Base-by-base conservation (phyloP, 805 yeast species). In the Sugiyamaella boreocaroliniensis region DNA sequence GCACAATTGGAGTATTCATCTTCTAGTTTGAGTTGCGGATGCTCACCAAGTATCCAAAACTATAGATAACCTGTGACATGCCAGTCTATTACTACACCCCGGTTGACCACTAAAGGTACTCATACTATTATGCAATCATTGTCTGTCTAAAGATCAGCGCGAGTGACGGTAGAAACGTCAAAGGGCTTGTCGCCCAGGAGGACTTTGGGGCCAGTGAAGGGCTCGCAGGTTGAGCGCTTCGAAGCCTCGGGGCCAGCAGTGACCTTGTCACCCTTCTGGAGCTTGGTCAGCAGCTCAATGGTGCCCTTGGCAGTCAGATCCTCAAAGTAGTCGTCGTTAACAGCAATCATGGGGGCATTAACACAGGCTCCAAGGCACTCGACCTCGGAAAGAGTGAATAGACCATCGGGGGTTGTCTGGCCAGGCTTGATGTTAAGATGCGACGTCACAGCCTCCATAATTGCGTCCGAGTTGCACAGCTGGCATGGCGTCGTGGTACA, bases 361-460 rank as follows among this genome's bases (percentile, higher is more conserved):
- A 87, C 89, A 76, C 96, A 87, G 2, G 96, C 96, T 54, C 96
- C 96, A 48, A 86, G 79, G 71, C 96, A 87, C 72, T 87, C 96
- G 57, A 87, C 95, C 69, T 87, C 96, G 63, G 86, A 87, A 57
- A 87, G 72, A 15, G 95, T 85, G 75, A 87, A 87, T 59, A 83
- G 70, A 40, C 81, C 81, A 71, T 88, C 95, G 12, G 71, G 65
- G 32, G 92, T 84, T 49, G 90, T 86, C 68, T 86, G 82, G 56
- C 93, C 93, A 8, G 89, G 87, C 66, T 80, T 76, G 66, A 85
- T 73, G 53, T 78, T 74, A 58, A 87, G 76, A 61, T 79, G 79
- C 42, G 72, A 69, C 64, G 78, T 76, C 53, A 86, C 77, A 37
- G 92, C 85, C 48, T 79, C 77, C 79, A 86, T 83, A 55, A 87